Percentiles rank a stretch among this genome's conserved stretches.
phyloP scores from a whole-genome alignment of 202 grass and related monocot genomes.

The Panicum hallii region DNA sequence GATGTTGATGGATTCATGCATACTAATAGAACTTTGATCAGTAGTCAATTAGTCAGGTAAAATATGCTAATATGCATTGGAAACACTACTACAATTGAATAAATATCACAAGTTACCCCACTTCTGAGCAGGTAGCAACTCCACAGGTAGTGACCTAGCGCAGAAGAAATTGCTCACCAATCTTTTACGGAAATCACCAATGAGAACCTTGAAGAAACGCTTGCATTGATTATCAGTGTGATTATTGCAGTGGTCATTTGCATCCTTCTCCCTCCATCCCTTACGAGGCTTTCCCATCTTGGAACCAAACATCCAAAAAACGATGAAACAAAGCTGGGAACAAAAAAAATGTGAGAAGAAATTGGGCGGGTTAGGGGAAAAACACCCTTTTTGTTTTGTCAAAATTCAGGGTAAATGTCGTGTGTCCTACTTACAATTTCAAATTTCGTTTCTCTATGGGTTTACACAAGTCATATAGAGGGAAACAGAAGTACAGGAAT shows the following conservation, averaged over 20 bases:
- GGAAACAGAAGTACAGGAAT: too few species aligned
- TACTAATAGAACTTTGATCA: background rate
- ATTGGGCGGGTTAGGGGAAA: too few species aligned
- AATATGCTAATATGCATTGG: background rate
- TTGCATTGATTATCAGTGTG: background rate
- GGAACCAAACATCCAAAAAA: background rate
- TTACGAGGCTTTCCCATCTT: constrained; percentile 21
- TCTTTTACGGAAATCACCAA: constrained; percentile 42
- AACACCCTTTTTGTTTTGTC: too few species aligned
- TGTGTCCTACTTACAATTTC: too few species aligned
- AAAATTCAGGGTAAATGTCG: too few species aligned
- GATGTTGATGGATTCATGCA: background rate
- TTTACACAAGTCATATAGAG: too few species aligned
- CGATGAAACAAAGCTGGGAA: too few species aligned
- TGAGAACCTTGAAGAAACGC: constrained; percentile 49
- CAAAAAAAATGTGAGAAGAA: too few species aligned
- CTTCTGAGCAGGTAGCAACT: background rate
- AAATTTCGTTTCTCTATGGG: too few species aligned
- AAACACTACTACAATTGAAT: background rate
- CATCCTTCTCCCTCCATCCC: background rate
- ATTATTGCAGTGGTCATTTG: background rate
- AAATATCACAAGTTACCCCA: background rate
- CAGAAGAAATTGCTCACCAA: constrained; percentile 34
- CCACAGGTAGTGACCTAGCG: background rate
- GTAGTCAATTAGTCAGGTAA: too few species aligned